Percentiles rank a stretch among this genome's conserved stretches.
phyloP scores from a whole-genome alignment of 768 basidiomycete genomes.

The Podaxis carcinomalis region DNA sequence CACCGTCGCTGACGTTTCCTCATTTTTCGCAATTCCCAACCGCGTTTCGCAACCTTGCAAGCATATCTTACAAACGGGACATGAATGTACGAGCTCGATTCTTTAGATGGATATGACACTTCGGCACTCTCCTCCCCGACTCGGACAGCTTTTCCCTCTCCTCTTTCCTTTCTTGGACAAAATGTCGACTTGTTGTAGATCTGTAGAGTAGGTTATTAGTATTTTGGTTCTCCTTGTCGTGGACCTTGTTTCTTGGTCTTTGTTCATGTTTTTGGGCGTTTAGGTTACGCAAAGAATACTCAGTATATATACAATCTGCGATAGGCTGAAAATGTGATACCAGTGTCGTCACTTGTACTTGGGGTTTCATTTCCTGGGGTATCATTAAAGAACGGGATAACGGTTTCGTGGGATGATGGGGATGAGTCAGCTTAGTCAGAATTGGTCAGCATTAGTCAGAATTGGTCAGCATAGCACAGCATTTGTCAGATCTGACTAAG shows the following conservation, averaged over 20 bases:
- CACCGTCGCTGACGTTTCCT: neutral
- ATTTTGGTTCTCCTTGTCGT: neutral
- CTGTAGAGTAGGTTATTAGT: neutral
- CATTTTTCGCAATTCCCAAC: neutral
- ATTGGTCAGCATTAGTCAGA: too few species aligned
- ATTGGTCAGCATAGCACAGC: too few species aligned
- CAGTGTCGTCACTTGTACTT: neutral
- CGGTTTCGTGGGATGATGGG: too few species aligned
- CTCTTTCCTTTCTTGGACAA: neutral
- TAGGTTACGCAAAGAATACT: neutral
- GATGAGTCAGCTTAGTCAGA: too few species aligned
- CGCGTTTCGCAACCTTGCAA: neutral
- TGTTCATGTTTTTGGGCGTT: neutral
- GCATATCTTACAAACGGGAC: neutral
- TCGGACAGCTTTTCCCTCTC: neutral
- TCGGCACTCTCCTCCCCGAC: neutral
- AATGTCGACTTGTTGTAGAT: neutral
- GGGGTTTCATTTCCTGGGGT: conserved; percentile 7
- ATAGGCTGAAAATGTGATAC: neutral
- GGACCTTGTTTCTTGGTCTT: neutral
- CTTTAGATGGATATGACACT: neutral
- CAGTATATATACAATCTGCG: neutral
- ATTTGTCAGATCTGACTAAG: too few species aligned
- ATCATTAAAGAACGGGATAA: too few species aligned
- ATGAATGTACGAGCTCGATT: neutral